Percentiles rank a stretch among this genome's conserved stretches.
Evolutionary conservation across 345 rosid species (phyloP).

Genomic region (Laguncularia racemosa): DNA sequence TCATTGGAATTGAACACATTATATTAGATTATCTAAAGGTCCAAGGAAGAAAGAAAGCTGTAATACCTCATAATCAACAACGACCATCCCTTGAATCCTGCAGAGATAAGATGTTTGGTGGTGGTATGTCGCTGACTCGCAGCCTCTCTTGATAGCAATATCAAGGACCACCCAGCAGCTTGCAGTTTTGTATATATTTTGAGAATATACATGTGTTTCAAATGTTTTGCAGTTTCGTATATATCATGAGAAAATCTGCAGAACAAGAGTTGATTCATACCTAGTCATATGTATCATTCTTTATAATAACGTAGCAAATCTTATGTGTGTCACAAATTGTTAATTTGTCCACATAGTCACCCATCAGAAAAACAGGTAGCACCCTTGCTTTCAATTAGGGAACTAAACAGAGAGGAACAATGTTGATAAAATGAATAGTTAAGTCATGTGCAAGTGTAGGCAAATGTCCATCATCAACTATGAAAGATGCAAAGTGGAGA

Average conservation of each 20-base stretch:
- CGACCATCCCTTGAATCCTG: slow-evolving; percentile 58
- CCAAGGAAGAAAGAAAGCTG: no score
- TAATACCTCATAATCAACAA: slow-evolving; percentile 63
- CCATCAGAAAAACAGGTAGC: no score
- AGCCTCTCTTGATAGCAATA: slow-evolving; percentile 47
- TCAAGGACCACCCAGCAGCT: slow-evolving; percentile 52
- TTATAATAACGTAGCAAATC: not conserved
- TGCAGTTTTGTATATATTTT: slow-evolving; percentile 42
- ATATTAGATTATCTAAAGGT: no score
- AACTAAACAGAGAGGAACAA: no score
- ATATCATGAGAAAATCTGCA: slow-evolving; percentile 21
- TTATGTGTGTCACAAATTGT: no score
- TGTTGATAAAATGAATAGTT: no score
- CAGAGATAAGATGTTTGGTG: slow-evolving; percentile 29
- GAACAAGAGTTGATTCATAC: slow-evolving; percentile 6
- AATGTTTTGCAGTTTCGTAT: slow-evolving; percentile 36
- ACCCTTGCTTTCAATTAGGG: no score
- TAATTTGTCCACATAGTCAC: no score
- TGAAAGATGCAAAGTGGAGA: no score
- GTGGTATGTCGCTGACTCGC: slow-evolving; percentile 30
- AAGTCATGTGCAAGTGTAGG: no score
- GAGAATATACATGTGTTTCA: slow-evolving; percentile 26
- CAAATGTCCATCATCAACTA: no score
- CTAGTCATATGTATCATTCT: not conserved
- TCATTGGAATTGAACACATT: no score